Evolutionary conservation across 495 filamentous ascomycete species (phyloP), one percentile per base, ranked within the genome.

Genomic region (Trichoderma asperelloides): DNA sequence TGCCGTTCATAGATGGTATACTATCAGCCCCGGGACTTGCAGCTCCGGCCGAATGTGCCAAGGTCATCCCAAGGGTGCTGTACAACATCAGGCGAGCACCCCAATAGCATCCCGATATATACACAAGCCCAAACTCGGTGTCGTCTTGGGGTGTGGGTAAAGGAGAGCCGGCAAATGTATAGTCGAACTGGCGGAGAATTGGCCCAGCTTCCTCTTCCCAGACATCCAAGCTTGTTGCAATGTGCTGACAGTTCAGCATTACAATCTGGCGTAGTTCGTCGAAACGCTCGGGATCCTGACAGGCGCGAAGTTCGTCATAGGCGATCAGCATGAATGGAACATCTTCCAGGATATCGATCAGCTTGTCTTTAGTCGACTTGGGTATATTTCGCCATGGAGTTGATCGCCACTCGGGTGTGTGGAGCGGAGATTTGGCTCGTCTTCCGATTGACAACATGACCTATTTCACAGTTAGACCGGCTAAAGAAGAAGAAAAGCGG

Each of bases 71-170:
- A 28, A 60, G 55, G 13, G 55, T 60, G 55, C 55, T 60, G 25
- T 60, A 60, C 55, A 60, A 25, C 55, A 60, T 60, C 25, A 60
- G 55, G 11, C 55, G 55, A 30, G 55, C 55, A 27, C 55, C 55
- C 55, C 55, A 60, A 21, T 60, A 60, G 12, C 27, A 12, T 2
- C 25, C 28, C 11, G 55, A 60, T 0, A 60, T 4, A 30, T 60
- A 60, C 23, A 60, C 55, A 13, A 60, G 55, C 2, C 16, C 16
- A 30, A 60, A 21, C 55, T 60, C 55, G 0, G 55, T 60, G 23
- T 60, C 55, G 27, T 60, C 55, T 21, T 60, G 4, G 27, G 55
- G 55, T 9, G 23, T 30, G 25, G 55, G 55, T 11, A 60, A 9
- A 30, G 55, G 55, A 33, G 55, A 28, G 55, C 55, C 55, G 55